These are phyloP conservation scores for Aspergillus niger DNA, from an alignment of 2,329 filamentous ascomycete genomes.

Conservation along the genomic window DNA sequence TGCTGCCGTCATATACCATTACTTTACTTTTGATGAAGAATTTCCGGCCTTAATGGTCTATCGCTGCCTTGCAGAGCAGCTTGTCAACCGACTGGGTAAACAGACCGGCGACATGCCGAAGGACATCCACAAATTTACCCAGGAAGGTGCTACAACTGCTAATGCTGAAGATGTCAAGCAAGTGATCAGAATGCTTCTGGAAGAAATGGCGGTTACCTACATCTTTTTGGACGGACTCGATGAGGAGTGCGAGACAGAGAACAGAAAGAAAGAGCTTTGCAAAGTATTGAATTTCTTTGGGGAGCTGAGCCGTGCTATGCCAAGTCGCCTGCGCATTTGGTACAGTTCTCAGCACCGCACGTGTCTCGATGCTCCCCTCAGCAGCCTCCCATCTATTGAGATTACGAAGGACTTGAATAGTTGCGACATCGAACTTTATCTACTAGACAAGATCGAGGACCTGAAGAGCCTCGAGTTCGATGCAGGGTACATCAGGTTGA, in stretches of 20 bases:
- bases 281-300: not conserved
- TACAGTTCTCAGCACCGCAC: constrained; percentile 3
- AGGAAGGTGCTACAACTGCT: constrained; percentile 2
- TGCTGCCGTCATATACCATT: not conserved
- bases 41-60: constrained; percentile 1
- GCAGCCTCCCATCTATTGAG: not conserved
- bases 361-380: not conserved
- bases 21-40: constrained; percentile 6
- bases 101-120: not conserved
- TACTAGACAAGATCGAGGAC: not conserved
- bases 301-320: not conserved
- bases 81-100: constrained; percentile 5
- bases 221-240: not conserved
- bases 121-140: constrained; percentile 1
- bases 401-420: not conserved
- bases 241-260: constrained; percentile 1
- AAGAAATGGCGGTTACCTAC: not conserved
- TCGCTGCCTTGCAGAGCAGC: constrained; percentile 5
- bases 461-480: constrained; percentile 1
- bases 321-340: not conserved
- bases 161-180: constrained; percentile 1
- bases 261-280: not conserved
- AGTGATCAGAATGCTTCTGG: not conserved
- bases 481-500: not conserved
- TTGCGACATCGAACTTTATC: not conserved